Percentiles rank a stretch among this genome's conserved stretches.
Evolutionary conservation across 306 rosid species (phyloP).

Genomic region (Rubus parviflorus): DNA sequence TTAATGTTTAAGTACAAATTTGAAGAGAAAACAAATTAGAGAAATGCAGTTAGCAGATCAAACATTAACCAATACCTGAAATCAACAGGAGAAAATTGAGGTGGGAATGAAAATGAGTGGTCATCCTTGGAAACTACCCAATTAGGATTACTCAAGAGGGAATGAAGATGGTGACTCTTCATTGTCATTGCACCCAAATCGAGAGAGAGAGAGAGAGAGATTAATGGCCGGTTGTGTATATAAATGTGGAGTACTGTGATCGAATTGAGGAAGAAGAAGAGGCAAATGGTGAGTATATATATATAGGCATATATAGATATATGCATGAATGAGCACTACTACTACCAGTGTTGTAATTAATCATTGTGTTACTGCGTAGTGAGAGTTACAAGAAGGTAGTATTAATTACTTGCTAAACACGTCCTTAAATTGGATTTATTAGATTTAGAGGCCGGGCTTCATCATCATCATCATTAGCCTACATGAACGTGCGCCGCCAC

Average conservation of each 20-base stretch:
- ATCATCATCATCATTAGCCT: slow-evolving; percentile 22
- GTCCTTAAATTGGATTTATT: not conserved
- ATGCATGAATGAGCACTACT: slow-evolving; percentile 18
- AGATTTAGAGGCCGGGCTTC: not conserved
- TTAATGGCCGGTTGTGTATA: not conserved
- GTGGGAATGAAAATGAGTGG: slow-evolving; percentile 26
- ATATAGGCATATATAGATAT: slow-evolving; percentile 7
- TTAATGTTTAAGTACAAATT: not conserved
- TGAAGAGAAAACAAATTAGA: not conserved
- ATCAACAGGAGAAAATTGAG: slow-evolving; percentile 29
- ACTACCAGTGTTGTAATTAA: not conserved
- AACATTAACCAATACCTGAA: slow-evolving; percentile 28
- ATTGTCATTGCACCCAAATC: not conserved
- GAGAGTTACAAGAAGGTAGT: slow-evolving; percentile 18
- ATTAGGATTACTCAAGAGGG: slow-evolving; percentile 4
- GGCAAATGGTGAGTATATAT: slow-evolving; percentile 30
- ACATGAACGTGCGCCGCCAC: slow-evolving; percentile 61
- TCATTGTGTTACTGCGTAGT: not conserved
- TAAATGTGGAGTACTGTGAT: not conserved
- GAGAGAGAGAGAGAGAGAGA: not conserved
- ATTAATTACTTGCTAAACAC: slow-evolving; percentile 23
- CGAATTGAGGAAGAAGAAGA: not conserved
- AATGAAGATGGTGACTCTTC: slow-evolving; percentile 8
- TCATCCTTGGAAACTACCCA: slow-evolving; percentile 30
- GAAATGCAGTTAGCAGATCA: not conserved